phyloP scores from a whole-genome alignment of 2,329 filamentous ascomycete genomes.

The Cladosporium phlei region DNA sequence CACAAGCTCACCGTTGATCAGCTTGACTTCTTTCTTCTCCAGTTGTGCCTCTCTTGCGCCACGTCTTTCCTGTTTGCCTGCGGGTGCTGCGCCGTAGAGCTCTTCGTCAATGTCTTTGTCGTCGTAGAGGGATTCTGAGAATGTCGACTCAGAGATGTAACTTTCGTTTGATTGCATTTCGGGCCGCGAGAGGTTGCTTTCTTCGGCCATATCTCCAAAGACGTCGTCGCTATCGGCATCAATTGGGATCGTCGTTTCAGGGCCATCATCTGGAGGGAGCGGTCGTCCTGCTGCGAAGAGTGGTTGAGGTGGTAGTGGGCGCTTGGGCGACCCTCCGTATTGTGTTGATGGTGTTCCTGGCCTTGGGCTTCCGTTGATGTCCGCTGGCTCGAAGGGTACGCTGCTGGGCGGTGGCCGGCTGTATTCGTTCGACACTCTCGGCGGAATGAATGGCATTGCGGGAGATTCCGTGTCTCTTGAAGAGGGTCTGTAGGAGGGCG shows the following conservation, averaged over 20 bases:
- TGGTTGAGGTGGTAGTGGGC: slow-evolving; percentile 83
- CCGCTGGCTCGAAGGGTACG: slow-evolving; percentile 75
- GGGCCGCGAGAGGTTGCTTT: slow-evolving; percentile 49
- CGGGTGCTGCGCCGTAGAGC: slow-evolving; percentile 78
- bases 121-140: slow-evolving; percentile 56
- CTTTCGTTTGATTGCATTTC: slow-evolving; percentile 60
- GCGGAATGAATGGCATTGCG: slow-evolving; percentile 51
- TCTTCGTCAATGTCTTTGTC: slow-evolving; percentile 54
- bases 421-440: slow-evolving; percentile 57
- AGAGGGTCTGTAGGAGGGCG: slow-evolving; percentile 48
- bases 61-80: slow-evolving; percentile 78
- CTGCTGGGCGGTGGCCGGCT: slow-evolving; percentile 65
- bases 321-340: slow-evolving; percentile 81
- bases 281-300: slow-evolving; percentile 62
- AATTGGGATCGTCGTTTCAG: slow-evolving; percentile 64
- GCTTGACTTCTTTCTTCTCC: slow-evolving; percentile 85
- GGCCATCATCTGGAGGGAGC: slow-evolving; percentile 36
- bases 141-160: slow-evolving; percentile 57
- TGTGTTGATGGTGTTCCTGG: slow-evolving; percentile 85
- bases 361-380: slow-evolving; percentile 82
- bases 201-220: slow-evolving; percentile 61
- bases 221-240: slow-evolving; percentile 50
- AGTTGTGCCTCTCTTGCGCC: slow-evolving; percentile 84
- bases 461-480: slow-evolving; percentile 53
- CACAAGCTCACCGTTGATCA: slow-evolving; percentile 96